Evolutionary conservation across 148 eudicot genomes (phyloP).

Genomic region (Polygonum aviculare): DNA sequence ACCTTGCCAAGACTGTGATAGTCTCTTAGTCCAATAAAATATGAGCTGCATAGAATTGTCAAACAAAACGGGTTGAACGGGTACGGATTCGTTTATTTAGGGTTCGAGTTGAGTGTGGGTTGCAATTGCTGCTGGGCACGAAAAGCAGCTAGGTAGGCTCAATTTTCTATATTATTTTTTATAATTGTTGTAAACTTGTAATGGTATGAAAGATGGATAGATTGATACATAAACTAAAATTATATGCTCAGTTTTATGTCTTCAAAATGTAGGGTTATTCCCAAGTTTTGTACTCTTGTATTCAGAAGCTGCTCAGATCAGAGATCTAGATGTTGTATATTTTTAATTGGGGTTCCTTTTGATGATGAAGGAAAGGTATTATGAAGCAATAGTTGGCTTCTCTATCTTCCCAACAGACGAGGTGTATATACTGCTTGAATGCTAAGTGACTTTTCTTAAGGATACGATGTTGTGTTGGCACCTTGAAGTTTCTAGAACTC

Average conservation of each 20-base stretch:
- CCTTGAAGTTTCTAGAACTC: constrained; percentile 43
- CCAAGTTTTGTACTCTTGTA: constrained; percentile 54
- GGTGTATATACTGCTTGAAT: background rate
- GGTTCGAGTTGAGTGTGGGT: constrained; percentile 11
- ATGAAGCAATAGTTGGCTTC: constrained; percentile 71
- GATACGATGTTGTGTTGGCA: background rate
- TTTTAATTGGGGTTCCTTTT: constrained; percentile 60
- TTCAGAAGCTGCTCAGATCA: constrained; percentile 41
- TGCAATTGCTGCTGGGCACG: constrained; percentile 49
- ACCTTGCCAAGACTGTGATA: no score
- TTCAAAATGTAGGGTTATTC: constrained; percentile 59
- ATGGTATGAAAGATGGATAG: background rate
- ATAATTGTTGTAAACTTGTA: no score
- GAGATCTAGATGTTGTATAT: constrained; percentile 36
- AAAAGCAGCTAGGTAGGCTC: constrained; percentile 48
- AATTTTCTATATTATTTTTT: background rate
- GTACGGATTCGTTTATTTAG: no score
- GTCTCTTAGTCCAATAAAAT: no score
- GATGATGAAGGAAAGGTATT: constrained; percentile 65
- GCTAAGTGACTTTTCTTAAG: no score
- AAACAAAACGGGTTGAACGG: no score
- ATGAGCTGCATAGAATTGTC: no score
- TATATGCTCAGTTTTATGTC: background rate
- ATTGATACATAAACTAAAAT: background rate
- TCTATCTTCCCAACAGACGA: constrained; percentile 30